Conservation (phyloP, 1,284 basidiomycete species). For the Spongispora temasekensis region DNA sequence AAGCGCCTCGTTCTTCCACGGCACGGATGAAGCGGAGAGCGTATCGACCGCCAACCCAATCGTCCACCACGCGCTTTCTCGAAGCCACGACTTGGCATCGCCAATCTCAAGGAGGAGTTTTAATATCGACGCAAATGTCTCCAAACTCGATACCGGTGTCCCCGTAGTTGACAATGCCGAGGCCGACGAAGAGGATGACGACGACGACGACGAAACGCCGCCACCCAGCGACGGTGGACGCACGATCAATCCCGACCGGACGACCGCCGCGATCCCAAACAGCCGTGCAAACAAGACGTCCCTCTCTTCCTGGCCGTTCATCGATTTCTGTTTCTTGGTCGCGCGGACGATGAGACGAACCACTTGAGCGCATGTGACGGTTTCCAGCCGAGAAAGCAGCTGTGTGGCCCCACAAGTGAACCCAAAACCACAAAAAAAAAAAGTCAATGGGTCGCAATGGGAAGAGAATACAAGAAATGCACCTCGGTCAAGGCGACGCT, state of each 20-base stretch:
- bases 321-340: slow-evolving; percentile 68
- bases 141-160: slow-evolving; percentile 54
- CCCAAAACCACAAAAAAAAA: background rate
- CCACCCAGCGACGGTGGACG: slow-evolving; percentile 55
- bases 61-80: slow-evolving; percentile 91
- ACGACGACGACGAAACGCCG: slow-evolving; percentile 47
- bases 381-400: slow-evolving; percentile 81
- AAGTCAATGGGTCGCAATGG: accelerated
- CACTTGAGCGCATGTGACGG: slow-evolving; percentile 77
- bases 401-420: too few relatives aligned
- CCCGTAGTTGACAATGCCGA: slow-evolving; percentile 40
- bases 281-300: slow-evolving; percentile 91
- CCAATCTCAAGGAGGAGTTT: slow-evolving; percentile 70
- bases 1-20: slow-evolving; percentile 76
- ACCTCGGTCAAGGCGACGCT: slow-evolving; percentile 96
- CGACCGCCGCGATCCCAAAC: slow-evolving; percentile 84
- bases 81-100: slow-evolving; percentile 87
- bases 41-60: slow-evolving; percentile 65
- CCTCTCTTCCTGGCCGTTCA: slow-evolving; percentile 89
- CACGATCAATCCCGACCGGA: slow-evolving; percentile 81
- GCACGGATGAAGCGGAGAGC: slow-evolving; percentile 55
- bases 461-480: slow-evolving; percentile 23
- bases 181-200: background rate
- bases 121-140: slow-evolving; percentile 67
- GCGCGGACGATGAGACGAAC: slow-evolving; percentile 71